Evolutionary conservation across 805 yeast species (phyloP).

Genomic region (Blastobotrys americana): DNA sequence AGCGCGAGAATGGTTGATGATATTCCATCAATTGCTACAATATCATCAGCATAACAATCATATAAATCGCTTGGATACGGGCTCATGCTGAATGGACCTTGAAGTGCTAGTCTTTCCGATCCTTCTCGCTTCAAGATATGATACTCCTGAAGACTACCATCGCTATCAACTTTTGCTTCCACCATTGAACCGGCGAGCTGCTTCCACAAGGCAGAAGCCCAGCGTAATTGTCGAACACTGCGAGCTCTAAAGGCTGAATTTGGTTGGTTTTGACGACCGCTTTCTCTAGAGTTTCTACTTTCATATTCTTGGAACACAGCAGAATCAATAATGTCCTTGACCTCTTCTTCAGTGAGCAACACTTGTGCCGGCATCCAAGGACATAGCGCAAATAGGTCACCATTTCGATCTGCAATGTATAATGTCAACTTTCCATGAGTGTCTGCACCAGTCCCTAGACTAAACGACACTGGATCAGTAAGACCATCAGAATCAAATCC

Average conservation of each 20-base stretch:
- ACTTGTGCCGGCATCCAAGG: conserved; percentile 55
- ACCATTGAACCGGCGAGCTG: conserved; percentile 15
- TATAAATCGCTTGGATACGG: conserved; percentile 54
- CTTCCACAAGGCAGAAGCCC: conserved; percentile 20
- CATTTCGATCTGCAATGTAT: conserved; percentile 45
- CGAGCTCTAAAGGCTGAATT: conserved; percentile 4
- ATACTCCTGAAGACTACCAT: conserved; percentile 22
- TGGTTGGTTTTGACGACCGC: background rate
- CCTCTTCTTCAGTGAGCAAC: conserved; percentile 31
- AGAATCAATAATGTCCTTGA: conserved; percentile 31
- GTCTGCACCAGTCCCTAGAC: conserved; percentile 38
- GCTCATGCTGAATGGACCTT: conserved; percentile 48
- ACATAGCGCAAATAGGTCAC: conserved; percentile 52
- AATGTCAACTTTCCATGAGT: conserved; percentile 44
- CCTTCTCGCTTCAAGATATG: conserved; percentile 21
- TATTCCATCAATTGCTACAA: conserved; percentile 25
- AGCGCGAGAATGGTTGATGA: conserved; percentile 18
- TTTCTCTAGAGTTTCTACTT: conserved; percentile 1
- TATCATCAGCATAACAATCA: conserved; percentile 36
- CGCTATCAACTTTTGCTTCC: conserved; percentile 21
- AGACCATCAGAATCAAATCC: conserved; percentile 12
- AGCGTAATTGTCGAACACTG: conserved; percentile 14
- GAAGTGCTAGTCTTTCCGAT: conserved; percentile 20
- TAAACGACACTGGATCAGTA: conserved; percentile 33
- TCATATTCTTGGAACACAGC: conserved; percentile 27